These are phyloP conservation scores for Colletotrichum salicis DNA, from an alignment of 2,329 filamentous ascomycete genomes.

Conservation along the genomic window DNA sequence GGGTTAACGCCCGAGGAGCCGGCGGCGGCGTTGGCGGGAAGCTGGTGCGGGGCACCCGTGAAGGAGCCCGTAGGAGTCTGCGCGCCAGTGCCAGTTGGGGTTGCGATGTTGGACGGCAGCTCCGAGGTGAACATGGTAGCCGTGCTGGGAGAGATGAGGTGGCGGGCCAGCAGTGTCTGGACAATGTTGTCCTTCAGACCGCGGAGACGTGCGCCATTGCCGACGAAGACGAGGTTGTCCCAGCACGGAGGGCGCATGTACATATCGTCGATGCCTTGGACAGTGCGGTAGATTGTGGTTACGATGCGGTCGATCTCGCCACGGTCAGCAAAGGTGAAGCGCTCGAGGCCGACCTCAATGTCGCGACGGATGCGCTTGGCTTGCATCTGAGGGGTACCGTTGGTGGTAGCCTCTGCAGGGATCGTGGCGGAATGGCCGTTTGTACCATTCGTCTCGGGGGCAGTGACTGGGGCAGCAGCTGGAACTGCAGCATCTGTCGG, in stretches of 20 bases:
- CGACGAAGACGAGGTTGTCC: constrained; percentile 92
- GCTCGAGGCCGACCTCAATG: constrained; percentile 81
- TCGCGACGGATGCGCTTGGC: constrained; percentile 71
- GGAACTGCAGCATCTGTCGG: constrained; percentile 32
- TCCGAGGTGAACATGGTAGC: constrained; percentile 98
- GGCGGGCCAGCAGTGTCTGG: constrained; percentile 80
- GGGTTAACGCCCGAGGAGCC: constrained; percentile 78
- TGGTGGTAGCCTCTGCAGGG: constrained; percentile 30
- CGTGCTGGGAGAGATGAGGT: constrained; percentile 90
- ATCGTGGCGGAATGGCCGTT: constrained; percentile 32
- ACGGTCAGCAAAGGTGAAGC: constrained; percentile 76
- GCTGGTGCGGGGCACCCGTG: constrained; percentile 65
- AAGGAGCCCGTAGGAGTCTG: constrained; percentile 83
- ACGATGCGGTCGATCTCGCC: constrained; percentile 85
- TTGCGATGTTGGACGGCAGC: constrained; percentile 91
- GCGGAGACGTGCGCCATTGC: constrained; percentile 78
- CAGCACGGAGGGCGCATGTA: constrained; percentile 87
- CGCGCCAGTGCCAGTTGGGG: constrained; percentile 87
- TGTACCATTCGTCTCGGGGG: constrained; percentile 36
- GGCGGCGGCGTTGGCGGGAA: constrained; percentile 46
- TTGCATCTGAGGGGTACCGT: constrained; percentile 53
- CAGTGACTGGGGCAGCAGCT: constrained; percentile 34
- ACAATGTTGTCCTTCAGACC: constrained; percentile 92
- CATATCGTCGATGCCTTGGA: constrained; percentile 85
- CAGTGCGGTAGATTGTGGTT: constrained; percentile 82